Percentiles rank a stretch among this genome's conserved stretches.
These are phyloP conservation scores for Wallacemonas sp. DNA, from an alignment of 208 protist species.

Conservation along the genomic window DNA sequence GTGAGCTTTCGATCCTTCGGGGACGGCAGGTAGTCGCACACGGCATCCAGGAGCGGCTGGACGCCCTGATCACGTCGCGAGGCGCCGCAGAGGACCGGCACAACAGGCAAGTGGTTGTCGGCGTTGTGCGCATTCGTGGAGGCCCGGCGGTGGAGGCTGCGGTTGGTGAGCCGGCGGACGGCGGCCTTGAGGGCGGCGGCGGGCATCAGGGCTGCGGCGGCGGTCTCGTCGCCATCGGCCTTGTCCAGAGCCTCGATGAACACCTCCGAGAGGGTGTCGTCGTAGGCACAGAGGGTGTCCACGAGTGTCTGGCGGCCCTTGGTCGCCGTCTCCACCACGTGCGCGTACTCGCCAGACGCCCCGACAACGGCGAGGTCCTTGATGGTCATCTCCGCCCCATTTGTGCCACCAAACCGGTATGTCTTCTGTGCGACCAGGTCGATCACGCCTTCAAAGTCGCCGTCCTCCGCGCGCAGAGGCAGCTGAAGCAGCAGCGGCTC, in stretches of 20 bases:
- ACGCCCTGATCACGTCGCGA: conserved; percentile 91
- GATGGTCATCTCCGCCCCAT: conserved; percentile 46
- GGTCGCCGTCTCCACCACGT: conserved; percentile 42
- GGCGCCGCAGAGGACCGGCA: conserved; percentile 92
- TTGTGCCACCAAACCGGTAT: conserved; percentile 61
- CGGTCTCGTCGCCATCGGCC: conserved; percentile 70
- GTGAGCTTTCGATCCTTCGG: conserved; percentile 78
- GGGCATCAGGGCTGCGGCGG: conserved; percentile 64
- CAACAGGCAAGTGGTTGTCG: conserved; percentile 28
- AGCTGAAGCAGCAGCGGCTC: conserved; percentile 89
- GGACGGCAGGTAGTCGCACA: conserved; percentile 92
- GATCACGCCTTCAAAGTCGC: conserved; percentile 80
- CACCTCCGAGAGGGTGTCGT: conserved; percentile 69
- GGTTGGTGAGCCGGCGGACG: conserved; percentile 52
- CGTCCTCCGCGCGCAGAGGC: conserved; percentile 77
- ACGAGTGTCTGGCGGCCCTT: conserved; percentile 58
- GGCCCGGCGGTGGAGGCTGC: conserved; percentile 19
- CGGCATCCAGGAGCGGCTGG: conserved; percentile 91
- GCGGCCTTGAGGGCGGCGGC: conserved; percentile 48
- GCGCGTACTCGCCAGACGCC: conserved; percentile 34
- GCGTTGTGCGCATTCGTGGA: conserved; percentile 9
- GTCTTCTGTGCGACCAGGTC: conserved; percentile 84
- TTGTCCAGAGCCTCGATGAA: conserved; percentile 71
- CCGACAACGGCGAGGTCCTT: conserved; percentile 10
- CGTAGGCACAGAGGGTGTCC: conserved; percentile 57